A percentile compares a stretch with the other conserved stretches of the same genome.
phyloP scores from a whole-genome alignment of 2,329 filamentous ascomycete genomes.

The Talaromyces verruculosus region DNA sequence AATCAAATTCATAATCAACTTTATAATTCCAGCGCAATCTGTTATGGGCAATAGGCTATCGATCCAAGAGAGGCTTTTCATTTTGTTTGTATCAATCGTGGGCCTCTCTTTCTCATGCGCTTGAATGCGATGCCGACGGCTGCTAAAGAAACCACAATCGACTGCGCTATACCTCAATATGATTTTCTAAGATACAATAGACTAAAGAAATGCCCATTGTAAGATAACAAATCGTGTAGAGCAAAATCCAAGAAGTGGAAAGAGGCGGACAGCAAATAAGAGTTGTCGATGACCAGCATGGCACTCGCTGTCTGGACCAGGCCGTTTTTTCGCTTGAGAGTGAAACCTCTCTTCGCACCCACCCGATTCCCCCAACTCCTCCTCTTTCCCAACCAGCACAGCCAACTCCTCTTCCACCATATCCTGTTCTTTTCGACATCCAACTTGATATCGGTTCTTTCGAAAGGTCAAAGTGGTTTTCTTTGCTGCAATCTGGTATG shows the following conservation, averaged over 20 bases:
- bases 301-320: conserved; percentile 30
- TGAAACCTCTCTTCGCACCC: conserved; percentile 42
- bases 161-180: conserved; percentile 9
- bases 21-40: not conserved
- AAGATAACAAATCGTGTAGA: not conserved
- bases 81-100: not conserved
- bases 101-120: conserved; percentile 1
- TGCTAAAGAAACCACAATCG: not conserved
- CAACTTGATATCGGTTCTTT: not conserved
- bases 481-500: not conserved
- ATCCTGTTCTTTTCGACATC: not conserved
- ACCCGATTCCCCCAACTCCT: conserved; percentile 31
- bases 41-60: not conserved
- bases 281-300: conserved; percentile 28
- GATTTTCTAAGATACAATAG: conserved; percentile 2
- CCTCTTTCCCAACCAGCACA: conserved; percentile 24
- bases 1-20: not conserved
- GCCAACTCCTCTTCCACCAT: not conserved
- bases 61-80: not conserved
- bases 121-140: conserved; percentile 6
- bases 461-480: not conserved
- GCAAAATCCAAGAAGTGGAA: conserved; percentile 4
- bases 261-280: conserved; percentile 11
- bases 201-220: not conserved
- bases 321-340: conserved; percentile 41